Conservation (phyloP, 352 stramenopile genomes). For the Phytophthora hybrid region DNA sequence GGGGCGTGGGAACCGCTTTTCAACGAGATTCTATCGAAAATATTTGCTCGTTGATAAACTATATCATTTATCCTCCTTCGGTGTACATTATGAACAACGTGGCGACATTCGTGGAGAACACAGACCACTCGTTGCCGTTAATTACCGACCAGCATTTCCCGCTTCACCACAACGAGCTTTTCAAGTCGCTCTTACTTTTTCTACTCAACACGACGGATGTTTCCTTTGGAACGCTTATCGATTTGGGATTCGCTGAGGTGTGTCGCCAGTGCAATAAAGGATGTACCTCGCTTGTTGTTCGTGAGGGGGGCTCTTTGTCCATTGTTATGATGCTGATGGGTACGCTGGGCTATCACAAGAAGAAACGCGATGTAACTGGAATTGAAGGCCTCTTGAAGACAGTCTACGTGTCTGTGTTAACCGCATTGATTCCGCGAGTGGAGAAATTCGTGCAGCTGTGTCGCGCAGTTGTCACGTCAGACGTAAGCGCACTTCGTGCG, state of each 20-base stretch:
- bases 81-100: conserved; percentile 89
- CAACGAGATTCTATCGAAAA: conserved; percentile 90
- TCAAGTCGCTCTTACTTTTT: conserved; percentile 84
- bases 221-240: conserved; percentile 79
- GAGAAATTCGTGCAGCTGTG: conserved; percentile 84
- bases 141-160: conserved; percentile 88
- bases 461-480: conserved; percentile 64
- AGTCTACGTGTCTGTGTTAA: conserved; percentile 55
- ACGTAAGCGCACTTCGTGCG: conserved; percentile 52
- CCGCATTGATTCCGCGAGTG: conserved; percentile 67
- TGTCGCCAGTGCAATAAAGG: conserved; percentile 75
- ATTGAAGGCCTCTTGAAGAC: conserved; percentile 71
- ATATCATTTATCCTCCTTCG: conserved; percentile 87
- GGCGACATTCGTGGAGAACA: conserved; percentile 87
- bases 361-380: conserved; percentile 78
- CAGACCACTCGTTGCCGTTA: conserved; percentile 81
- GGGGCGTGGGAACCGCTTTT: conserved; percentile 85
- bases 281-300: conserved; percentile 60
- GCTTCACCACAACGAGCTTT: conserved; percentile 79
- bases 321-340: conserved; percentile 91
- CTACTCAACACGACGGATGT: conserved; percentile 66
- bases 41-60: conserved; percentile 86
- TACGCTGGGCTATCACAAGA: conserved; percentile 86
- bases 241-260: conserved; percentile 84
- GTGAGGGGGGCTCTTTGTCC: conserved; percentile 84